Base-by-base conservation (phyloP, 257 asterid species). In the Jacaranda copaia region DNA sequence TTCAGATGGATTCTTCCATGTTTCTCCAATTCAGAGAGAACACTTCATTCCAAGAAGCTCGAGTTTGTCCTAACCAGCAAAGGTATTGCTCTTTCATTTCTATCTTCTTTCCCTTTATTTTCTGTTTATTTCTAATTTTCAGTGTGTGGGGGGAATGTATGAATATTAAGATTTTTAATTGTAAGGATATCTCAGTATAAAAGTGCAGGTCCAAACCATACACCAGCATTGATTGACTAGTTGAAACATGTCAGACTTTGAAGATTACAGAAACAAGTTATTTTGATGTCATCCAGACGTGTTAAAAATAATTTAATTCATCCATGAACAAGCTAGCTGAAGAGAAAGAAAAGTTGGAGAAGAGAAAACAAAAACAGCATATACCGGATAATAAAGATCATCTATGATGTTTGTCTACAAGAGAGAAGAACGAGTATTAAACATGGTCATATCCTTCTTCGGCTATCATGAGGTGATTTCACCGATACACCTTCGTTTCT, bases 41-140 rank as follows among this genome's bases (percentile, higher is more conserved):
- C 19, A n/a, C 49, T 46, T 60, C 8, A 20, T 16, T 42, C 60
- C 13, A 19, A 58, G 35, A 45, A 11, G 56, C 18, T 42, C 25
- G 45, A 57, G 6, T 11, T 40, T 57, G 68, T 19, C 67, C 38
- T 18, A 57, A 12, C 63, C 5, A 63, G 42, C 79, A 74, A 36
- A 49, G 32, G 2, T 38, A 7, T 51, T 39, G 19, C 32, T 19
- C 61, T 56, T 55, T 9, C 32, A 35, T 63, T 51, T 75, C 32
- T 25, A 25, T 14, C 65, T 39, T 74, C 25, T 55, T 75, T 73
- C 46, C 46, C 8, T 4, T 4, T 4, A 4, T 42, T 42, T 42
- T 42, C 46, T 42, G 46, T 38, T 3, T 6, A 36, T 11, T 63
- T 63, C 18, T 39, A 18, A 48, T 63, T 19, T 0, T 45, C 11